A percentile compares a stretch with the other conserved stretches of the same genome.
phyloP scores from a whole-genome alignment of 331 rosid species.

The Rhamnella rubrinervis region DNA sequence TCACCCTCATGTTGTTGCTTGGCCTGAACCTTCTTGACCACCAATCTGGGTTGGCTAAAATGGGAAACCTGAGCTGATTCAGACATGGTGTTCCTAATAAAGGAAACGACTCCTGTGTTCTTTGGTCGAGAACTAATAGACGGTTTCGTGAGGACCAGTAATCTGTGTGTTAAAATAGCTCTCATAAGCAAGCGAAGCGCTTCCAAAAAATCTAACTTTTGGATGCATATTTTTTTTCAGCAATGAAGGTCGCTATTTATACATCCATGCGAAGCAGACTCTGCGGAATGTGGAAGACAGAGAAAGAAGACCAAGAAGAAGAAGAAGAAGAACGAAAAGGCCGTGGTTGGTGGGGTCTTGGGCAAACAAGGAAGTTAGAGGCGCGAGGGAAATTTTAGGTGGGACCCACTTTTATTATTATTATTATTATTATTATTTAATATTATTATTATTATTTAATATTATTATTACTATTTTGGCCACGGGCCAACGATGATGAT shows the following conservation, averaged over 20 bases:
- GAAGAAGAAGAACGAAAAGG: neutral
- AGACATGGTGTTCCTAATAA: constrained; percentile 41
- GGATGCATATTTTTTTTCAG: constrained; percentile 1
- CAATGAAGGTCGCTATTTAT: neutral
- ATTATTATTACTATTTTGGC: neutral
- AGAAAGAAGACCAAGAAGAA: neutral
- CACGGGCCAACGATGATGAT: constrained; percentile 31
- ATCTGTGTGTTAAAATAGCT: constrained; percentile 2
- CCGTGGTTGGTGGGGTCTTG: constrained; percentile 18
- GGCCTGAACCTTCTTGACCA: constrained; percentile 61
- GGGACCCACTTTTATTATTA: constrained; percentile 41
- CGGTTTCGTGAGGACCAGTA: constrained; percentile 10
- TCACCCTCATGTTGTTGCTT: constrained; percentile 63
- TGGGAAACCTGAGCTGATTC: constrained; percentile 36
- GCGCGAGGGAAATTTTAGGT: constrained; percentile 25
- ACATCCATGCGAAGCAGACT: neutral
- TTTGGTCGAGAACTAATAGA: neutral
- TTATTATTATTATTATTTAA: too few species aligned
- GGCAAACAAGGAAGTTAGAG: constrained; percentile 26
- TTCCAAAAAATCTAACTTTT: neutral
- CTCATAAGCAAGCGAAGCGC: constrained; percentile 10
- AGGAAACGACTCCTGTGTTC: neutral
- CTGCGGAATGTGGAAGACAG: constrained; percentile 8
- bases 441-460: too few species aligned
- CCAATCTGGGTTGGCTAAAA: constrained; percentile 57